These are phyloP conservation scores for Diaporthe longicolla DNA, from an alignment of 2,329 filamentous ascomycete species.

Conservation along the genomic window DNA sequence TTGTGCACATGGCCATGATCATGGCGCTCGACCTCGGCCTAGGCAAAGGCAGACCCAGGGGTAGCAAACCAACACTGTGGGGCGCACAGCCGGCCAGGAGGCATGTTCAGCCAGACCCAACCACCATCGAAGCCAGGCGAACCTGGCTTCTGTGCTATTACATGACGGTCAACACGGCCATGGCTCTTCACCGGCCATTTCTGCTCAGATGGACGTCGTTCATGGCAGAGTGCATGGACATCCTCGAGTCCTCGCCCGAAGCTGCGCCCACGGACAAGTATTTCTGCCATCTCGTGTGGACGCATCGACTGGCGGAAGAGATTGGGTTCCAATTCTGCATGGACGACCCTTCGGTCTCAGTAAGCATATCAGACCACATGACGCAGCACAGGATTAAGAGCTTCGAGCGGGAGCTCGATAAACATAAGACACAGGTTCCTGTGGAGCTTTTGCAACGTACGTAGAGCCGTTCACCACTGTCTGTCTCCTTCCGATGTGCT, in stretches of 20 bases:
- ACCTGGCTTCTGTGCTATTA: slow-evolving; percentile 74
- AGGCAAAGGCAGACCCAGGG: slow-evolving; percentile 58
- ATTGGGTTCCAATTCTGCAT: slow-evolving; percentile 76
- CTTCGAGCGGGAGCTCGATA: slow-evolving; percentile 75
- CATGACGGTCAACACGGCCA: slow-evolving; percentile 70
- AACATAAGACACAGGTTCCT: slow-evolving; percentile 69
- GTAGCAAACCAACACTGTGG: slow-evolving; percentile 57
- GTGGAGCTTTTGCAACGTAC: slow-evolving; percentile 68
- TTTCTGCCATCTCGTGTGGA: slow-evolving; percentile 71
- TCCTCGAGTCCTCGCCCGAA: slow-evolving; percentile 67
- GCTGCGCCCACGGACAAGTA: slow-evolving; percentile 70
- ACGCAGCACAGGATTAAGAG: slow-evolving; percentile 75
- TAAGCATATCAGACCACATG: slow-evolving; percentile 72
- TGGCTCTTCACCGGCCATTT: slow-evolving; percentile 73
- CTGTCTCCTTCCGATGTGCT: slow-evolving; percentile 30
- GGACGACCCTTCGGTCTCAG: slow-evolving; percentile 71
- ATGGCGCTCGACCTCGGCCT: slow-evolving; percentile 90
- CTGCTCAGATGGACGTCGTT: slow-evolving; percentile 73
- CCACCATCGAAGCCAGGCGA: slow-evolving; percentile 67
- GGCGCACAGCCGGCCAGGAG: slow-evolving; percentile 58
- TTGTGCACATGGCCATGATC: slow-evolving; percentile 83
- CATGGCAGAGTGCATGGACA: slow-evolving; percentile 71
- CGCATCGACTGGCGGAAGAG: slow-evolving; percentile 77
- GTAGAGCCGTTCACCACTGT: slow-evolving; percentile 48
- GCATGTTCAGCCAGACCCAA: slow-evolving; percentile 63